phyloP scores from a whole-genome alignment of 2,329 filamentous ascomycete species.

The Fusarium hostae region DNA sequence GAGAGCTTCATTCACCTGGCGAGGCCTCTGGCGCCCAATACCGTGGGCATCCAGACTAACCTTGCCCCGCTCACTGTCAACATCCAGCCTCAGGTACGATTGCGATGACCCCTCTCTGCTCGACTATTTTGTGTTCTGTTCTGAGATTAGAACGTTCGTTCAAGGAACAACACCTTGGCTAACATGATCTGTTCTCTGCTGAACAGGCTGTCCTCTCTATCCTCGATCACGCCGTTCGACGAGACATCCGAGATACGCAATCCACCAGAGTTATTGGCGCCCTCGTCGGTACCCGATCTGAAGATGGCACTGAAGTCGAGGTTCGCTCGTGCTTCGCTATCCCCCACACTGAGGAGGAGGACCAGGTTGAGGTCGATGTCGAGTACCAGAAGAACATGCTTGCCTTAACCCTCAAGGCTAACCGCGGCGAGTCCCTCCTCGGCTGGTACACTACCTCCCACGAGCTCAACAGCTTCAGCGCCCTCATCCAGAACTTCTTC shows the following conservation, averaged over 20 bases:
- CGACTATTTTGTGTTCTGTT: constrained; percentile 7
- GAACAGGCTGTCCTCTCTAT: constrained; percentile 76
- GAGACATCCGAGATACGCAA: constrained; percentile 79
- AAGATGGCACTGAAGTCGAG: constrained; percentile 96
- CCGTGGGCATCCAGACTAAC: constrained; percentile 81
- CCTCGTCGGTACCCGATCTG: constrained; percentile 89
- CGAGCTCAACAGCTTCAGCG: constrained; percentile 98
- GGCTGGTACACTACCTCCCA: constrained; percentile 98
- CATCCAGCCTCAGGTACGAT: constrained; percentile 90
- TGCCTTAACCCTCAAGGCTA: constrained; percentile 89
- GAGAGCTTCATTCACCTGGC: constrained; percentile 95
- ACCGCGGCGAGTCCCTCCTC: constrained; percentile 91
- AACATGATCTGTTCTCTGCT: constrained; percentile 11
- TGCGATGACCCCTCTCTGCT: constrained; percentile 30
- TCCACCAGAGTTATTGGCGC: constrained; percentile 97
- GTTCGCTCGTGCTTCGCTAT: constrained; percentile 98
- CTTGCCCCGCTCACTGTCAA: constrained; percentile 93
- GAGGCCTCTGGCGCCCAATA: constrained; percentile 86
- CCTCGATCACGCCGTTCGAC: constrained; percentile 92
- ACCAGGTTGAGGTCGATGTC: constrained; percentile 99
- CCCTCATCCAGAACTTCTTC: constrained; percentile 99
- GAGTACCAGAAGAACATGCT: constrained; percentile 99
- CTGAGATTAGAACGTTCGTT: background rate
- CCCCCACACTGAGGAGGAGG: constrained; percentile 96
- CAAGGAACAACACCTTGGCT: constrained; percentile 8